Evolutionary conservation across 352 stramenopile species (phyloP).

Genomic region (Elongisporangium undulatum): DNA sequence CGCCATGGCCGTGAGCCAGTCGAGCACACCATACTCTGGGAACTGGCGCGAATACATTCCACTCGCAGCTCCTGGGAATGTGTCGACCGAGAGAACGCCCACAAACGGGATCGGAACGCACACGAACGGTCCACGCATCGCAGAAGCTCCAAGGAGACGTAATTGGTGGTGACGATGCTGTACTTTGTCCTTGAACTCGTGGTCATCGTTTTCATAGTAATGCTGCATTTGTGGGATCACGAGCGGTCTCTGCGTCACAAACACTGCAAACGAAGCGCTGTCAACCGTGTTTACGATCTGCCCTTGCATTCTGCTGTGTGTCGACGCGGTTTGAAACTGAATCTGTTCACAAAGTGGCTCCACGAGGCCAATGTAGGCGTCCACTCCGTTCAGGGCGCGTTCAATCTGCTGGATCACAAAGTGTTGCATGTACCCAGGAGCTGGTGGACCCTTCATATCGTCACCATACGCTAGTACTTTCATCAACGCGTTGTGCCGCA

Average conservation of each 20-base stretch:
- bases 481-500: conserved; percentile 35
- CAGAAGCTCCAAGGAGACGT: conserved; percentile 17
- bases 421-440: conserved; percentile 28
- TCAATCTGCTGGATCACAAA: conserved; percentile 48
- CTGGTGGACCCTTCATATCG: conserved; percentile 11
- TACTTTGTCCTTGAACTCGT: not conserved
- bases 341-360: conserved; percentile 47
- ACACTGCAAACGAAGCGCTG: conserved; percentile 50
- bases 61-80: conserved; percentile 51
- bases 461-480: conserved; percentile 50
- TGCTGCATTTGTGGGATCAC: conserved; percentile 39
- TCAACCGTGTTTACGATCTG: conserved; percentile 28
- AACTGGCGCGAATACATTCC: conserved; percentile 37
- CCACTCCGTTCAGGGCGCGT: conserved; percentile 45
- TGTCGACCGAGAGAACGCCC: conserved; percentile 56
- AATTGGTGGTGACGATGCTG: conserved; percentile 12
- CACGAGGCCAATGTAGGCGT: conserved; percentile 60
- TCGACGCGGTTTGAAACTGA: conserved; percentile 43
- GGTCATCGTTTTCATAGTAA: not conserved
- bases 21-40: conserved; percentile 54
- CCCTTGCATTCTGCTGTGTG: conserved; percentile 42
- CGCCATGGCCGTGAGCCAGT: conserved; percentile 39
- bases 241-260: conserved; percentile 36
- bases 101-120: conserved; percentile 72
- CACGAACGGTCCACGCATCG: conserved; percentile 34